Conservation (phyloP, 495 filamentous ascomycete species). For the Neurospora sp. region DNA sequence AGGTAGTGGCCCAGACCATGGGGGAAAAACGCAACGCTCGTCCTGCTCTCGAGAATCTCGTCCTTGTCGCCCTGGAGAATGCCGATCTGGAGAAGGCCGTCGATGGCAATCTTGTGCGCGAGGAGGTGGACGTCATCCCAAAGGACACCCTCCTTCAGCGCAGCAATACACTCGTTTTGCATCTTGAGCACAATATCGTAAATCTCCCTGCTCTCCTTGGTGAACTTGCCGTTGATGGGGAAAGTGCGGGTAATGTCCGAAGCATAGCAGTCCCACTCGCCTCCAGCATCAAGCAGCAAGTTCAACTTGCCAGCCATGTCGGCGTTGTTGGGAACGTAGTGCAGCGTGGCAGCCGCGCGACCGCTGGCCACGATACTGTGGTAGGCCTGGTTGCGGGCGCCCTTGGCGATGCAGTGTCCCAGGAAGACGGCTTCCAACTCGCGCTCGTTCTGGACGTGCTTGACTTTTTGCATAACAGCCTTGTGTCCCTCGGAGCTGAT, state of each 20-base stretch:
- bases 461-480: constrained; percentile 55
- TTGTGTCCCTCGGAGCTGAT: constrained; percentile 70
- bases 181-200: constrained; percentile 83
- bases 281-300: constrained; percentile 75
- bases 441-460: constrained; percentile 61
- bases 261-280: constrained; percentile 71
- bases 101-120: constrained; percentile 74
- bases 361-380: constrained; percentile 74
- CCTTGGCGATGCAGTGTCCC: constrained; percentile 61
- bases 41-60: constrained; percentile 62
- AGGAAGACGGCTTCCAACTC: constrained; percentile 76
- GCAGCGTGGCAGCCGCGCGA: constrained; percentile 69
- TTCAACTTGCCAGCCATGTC: constrained; percentile 57
- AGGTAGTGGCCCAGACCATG: constrained; percentile 89
- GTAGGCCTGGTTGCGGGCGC: constrained; percentile 72
- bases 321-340: constrained; percentile 74
- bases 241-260: constrained; percentile 87
- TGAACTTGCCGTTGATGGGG: constrained; percentile 70
- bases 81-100: constrained; percentile 64
- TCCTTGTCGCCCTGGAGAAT: constrained; percentile 59
- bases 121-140: constrained; percentile 79
- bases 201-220: constrained; percentile 58
- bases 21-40: constrained; percentile 82
- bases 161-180: constrained; percentile 66
- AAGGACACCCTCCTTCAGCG: constrained; percentile 62